A percentile compares a stretch with the other conserved stretches of the same genome.
These are phyloP conservation scores for Poteriospumella lacustris DNA, from an alignment of 108 stramenopile genomes.

Conservation along the genomic window DNA sequence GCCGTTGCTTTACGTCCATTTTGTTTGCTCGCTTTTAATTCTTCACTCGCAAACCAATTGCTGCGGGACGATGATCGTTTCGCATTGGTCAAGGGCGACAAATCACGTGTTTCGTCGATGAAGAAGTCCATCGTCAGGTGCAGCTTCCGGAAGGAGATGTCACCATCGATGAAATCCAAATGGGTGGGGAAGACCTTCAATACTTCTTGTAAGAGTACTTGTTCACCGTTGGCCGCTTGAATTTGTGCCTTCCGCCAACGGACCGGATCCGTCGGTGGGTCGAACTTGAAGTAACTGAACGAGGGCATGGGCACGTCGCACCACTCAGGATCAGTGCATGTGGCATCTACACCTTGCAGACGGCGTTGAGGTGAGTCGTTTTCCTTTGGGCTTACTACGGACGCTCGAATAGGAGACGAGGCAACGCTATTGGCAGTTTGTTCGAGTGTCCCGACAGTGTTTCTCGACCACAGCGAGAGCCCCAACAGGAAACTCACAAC, in stretches of 20 bases:
- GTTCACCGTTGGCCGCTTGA: neutral
- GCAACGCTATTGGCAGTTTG: no score
- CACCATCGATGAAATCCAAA: conserved; percentile 12
- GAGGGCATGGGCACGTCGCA: conserved; percentile 10
- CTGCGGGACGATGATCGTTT: neutral
- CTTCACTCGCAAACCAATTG: neutral
- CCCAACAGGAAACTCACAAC: no score
- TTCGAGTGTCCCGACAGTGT: no score
- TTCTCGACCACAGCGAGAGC: no score
- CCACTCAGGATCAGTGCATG: conserved; percentile 20
- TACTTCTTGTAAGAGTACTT: neutral
- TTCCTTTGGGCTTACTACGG: no score
- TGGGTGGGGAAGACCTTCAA: neutral
- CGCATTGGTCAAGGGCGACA: neutral
- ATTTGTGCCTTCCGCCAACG: neutral
- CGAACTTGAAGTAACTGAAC: conserved; percentile 11
- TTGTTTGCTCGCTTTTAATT: neutral
- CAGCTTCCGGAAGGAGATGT: neutral
- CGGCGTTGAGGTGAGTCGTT: no score
- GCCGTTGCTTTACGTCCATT: no score
- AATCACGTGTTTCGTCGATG: conserved; percentile 15
- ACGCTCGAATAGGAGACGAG: no score
- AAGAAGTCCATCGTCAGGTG: neutral
- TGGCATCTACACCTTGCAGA: no score
- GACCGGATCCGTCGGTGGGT: neutral